Evolutionary conservation across 306 rosid species (phyloP), one percentile per base, ranked within the genome.

Genomic region (Prunus mume): DNA sequence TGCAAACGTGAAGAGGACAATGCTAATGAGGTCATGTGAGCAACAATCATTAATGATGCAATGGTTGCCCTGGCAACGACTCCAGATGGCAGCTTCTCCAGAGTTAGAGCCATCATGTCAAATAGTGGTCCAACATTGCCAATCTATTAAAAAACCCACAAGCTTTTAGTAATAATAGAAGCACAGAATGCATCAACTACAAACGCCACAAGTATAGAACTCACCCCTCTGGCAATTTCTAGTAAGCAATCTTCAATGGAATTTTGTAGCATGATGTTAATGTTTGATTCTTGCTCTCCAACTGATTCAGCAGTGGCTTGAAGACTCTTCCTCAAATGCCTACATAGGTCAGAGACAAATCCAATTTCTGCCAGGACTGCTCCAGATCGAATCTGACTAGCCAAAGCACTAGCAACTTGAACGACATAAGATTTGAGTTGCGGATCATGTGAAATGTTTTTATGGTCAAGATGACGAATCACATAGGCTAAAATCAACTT

Each of bases 321-420:
- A 86, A 90, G 92, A 80, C 99, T 91, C 87, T 96, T 96, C 83
- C 96, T 89, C 24, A 96, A 87, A 89, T 96, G 99, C 83, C 99
- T 84, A 86, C 97, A 96, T 73, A 96, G 88, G 76, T 92, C 98
- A n/a, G 89, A 88, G 65, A 91, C 98, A 78, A 85, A 92, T 68
- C 97, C 99, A 76, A 91, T 79, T 80, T 96, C 99, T 57, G 86
- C 86, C 79, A 92, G 85, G 75, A 86, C 88, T 43, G 68, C 68
- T 70, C 86, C 86, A 2, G 96, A 88, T 79, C 90, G 83, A 65
- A 92, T 87, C 84, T 96, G 99, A 86, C 90, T 86, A 54, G 90
- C 92, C 79, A 96, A 83, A 76, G 85, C 86, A 72, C 93, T 80
- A 75, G 96, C 92, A 78, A 88, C 93, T 85, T 89, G 97, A 84